These are phyloP conservation scores for Emericellopsis atlantica DNA, from an alignment of 2,329 filamentous ascomycete genomes.

Conservation along the genomic window DNA sequence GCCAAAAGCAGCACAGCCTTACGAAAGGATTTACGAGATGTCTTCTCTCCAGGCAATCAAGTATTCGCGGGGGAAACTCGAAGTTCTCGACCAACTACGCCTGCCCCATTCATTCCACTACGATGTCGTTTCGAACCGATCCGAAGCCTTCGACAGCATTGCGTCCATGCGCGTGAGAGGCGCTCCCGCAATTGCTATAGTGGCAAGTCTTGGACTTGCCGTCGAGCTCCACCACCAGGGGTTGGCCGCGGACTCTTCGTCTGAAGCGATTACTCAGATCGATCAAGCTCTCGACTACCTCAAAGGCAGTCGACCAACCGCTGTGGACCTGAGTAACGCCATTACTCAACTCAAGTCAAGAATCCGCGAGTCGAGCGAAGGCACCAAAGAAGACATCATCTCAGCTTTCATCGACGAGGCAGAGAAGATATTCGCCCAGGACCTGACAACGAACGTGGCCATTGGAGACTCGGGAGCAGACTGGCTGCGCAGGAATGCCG, in stretches of 20 bases:
- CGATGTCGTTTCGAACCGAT: constrained; percentile 54
- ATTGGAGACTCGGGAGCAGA: constrained; percentile 76
- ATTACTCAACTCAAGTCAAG: constrained; percentile 63
- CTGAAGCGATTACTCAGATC: constrained; percentile 59
- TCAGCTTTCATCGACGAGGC: constrained; percentile 65
- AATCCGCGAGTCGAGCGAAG: constrained; percentile 36
- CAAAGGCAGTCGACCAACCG: constrained; percentile 80
- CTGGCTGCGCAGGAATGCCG: constrained; percentile 59
- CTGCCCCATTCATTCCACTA: constrained; percentile 73
- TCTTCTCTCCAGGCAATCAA: constrained; percentile 64
- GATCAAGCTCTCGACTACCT: constrained; percentile 72
- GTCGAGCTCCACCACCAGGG: constrained; percentile 59
- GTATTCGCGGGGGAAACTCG: constrained; percentile 57
- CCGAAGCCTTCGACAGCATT: constrained; percentile 74
- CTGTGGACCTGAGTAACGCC: constrained; percentile 88
- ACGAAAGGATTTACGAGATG: constrained; percentile 18
- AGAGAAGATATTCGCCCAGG: constrained; percentile 76
- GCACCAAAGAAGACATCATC: constrained; percentile 39
- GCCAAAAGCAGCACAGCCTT: no score
- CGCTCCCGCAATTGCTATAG: constrained; percentile 93
- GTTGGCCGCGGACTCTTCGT: constrained; percentile 25
- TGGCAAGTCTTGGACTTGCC: constrained; percentile 80
- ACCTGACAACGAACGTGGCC: constrained; percentile 73
- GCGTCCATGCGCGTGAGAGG: constrained; percentile 65
- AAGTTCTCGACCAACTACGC: constrained; percentile 74